Evolutionary conservation across 768 basidiomycete genomes (phyloP).

Genomic region (Mycena polygramma): DNA sequence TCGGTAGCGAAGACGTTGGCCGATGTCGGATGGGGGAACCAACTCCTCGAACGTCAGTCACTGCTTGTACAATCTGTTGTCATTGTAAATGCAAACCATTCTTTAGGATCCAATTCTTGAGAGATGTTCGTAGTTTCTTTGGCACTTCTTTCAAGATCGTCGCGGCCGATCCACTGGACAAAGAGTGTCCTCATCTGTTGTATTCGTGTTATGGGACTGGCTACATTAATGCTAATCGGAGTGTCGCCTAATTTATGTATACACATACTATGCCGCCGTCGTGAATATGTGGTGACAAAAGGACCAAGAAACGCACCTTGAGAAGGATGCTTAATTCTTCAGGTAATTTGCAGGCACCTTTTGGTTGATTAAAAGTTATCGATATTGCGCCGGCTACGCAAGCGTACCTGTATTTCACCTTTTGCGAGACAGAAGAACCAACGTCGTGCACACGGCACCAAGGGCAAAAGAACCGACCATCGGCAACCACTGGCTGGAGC

Average conservation of each 20-base stretch:
- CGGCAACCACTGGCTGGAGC: conserved; percentile 41
- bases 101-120: conserved; percentile 88
- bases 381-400: too few species aligned
- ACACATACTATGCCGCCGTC: conserved; percentile 6
- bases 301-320: neutral
- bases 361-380: neutral
- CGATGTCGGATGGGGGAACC: conserved; percentile 89
- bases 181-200: conserved; percentile 70
- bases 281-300: neutral
- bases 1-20: conserved; percentile 98
- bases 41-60: conserved; percentile 82
- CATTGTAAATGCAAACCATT: too few species aligned
- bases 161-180: conserved; percentile 65
- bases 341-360: neutral
- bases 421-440: conserved; percentile 47
- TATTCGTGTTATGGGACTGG: conserved; percentile 95
- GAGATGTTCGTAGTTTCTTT: conserved; percentile 86
- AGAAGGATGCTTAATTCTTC: conserved; percentile 1
- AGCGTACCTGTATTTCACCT: conserved; percentile 41
- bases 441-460: conserved; percentile 56
- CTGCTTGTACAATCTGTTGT: conserved; percentile 11
- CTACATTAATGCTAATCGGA: conserved; percentile 89
- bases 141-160: conserved; percentile 95
- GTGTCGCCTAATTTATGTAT: conserved; percentile 65
- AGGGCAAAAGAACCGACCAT: conserved; percentile 54